Evolutionary conservation across 805 yeast species (phyloP).

Genomic region (Alloascoidea hylecoeti): DNA sequence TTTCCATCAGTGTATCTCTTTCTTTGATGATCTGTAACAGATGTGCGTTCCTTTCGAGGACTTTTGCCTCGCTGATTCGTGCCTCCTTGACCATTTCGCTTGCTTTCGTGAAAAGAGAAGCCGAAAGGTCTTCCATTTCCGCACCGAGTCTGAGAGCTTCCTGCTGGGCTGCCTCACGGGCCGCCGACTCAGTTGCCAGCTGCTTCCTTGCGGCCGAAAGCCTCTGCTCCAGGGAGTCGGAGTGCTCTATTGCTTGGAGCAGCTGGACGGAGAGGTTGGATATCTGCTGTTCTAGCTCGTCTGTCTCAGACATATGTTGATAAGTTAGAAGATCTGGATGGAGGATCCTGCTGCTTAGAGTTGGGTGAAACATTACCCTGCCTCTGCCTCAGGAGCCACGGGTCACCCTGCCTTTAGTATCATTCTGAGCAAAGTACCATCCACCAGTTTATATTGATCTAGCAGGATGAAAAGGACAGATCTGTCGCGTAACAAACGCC

Average conservation of each 20-base stretch:
- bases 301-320: too few relatives aligned
- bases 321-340: too few relatives aligned
- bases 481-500: too few relatives aligned
- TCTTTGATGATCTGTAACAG: slow-evolving; percentile 20
- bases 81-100: slow-evolving; percentile 70
- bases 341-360: too few relatives aligned
- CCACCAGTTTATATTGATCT: too few relatives aligned
- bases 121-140: slow-evolving; percentile 67
- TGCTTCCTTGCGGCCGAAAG: not conserved
- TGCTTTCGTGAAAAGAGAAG: slow-evolving; percentile 65
- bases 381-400: too few relatives aligned
- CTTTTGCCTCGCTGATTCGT: slow-evolving; percentile 42
- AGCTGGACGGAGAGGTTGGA: not conserved
- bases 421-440: too few relatives aligned
- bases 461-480: too few relatives aligned
- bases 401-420: too few relatives aligned
- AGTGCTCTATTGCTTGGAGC: slow-evolving; percentile 1
- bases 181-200: not conserved
- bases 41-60: slow-evolving; percentile 23
- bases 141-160: slow-evolving; percentile 43
- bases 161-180: slow-evolving; percentile 27
- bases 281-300: slow-evolving; percentile 1
- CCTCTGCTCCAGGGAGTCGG: not conserved
- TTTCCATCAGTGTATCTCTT: slow-evolving; percentile 43
- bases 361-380: too few relatives aligned